These are phyloP conservation scores for Candolleomyces eurysporus DNA, from an alignment of 768 basidiomycete species.

Conservation along the genomic window DNA sequence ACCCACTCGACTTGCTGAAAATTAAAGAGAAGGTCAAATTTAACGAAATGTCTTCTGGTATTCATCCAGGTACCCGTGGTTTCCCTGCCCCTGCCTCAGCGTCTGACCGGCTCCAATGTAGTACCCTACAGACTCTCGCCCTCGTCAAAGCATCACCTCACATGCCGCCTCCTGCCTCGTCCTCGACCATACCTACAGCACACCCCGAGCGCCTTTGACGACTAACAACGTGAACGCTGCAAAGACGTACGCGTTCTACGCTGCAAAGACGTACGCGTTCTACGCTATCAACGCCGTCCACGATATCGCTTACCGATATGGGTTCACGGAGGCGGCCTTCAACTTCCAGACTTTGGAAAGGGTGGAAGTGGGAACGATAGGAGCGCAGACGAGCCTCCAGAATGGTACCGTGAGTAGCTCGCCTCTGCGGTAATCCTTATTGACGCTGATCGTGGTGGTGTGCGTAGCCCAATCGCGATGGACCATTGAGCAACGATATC, in stretches of 20 bases:
- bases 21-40: no score
- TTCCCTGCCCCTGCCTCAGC: no score
- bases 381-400: constrained; percentile 50
- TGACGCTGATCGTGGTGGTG: neutral
- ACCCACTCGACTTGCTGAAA: no score
- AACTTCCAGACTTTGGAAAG: constrained; percentile 55
- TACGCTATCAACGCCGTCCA: constrained; percentile 56
- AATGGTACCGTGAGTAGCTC: constrained; percentile 26
- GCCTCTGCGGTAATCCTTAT: neutral
- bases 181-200: constrained; percentile 34
- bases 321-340: constrained; percentile 50
- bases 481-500: constrained; percentile 58
- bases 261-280: no score
- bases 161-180: constrained; percentile 32
- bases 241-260: no score
- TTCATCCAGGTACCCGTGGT: no score
- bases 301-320: constrained; percentile 35
- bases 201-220: constrained; percentile 31
- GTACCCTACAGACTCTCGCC: no score
- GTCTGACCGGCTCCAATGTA: no score
- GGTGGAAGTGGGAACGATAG: constrained; percentile 52
- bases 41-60: no score
- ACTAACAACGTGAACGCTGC: constrained; percentile 44
- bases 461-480: constrained; percentile 21
- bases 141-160: constrained; percentile 20